Evolutionary conservation across 164 flowering plant species (phyloP).

Genomic region (Akebia trifoliata): DNA sequence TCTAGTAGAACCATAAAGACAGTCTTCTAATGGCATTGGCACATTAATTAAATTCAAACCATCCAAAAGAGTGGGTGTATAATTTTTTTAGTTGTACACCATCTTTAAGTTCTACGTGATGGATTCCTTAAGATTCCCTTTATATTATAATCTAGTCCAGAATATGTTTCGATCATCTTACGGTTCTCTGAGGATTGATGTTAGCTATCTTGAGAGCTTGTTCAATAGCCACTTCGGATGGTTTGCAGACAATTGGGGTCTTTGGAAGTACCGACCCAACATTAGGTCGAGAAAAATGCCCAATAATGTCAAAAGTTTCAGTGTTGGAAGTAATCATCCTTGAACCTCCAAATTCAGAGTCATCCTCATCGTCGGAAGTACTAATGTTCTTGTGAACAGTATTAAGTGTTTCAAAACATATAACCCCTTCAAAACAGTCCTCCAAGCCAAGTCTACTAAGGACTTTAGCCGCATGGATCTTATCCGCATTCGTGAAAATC

Average conservation of each 20-base stretch:
- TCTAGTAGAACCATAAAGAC: no score
- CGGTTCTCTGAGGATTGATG: constrained; percentile 67
- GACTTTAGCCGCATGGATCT: constrained; percentile 58
- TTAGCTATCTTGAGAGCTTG: constrained; percentile 62
- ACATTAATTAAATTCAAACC: no score
- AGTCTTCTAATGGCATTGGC: no score
- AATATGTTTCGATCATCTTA: constrained; percentile 28
- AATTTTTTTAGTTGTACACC: no score
- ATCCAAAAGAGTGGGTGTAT: no score
- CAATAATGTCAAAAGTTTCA: constrained; percentile 32
- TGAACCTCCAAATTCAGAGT: constrained; percentile 5
- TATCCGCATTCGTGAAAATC: constrained; percentile 83
- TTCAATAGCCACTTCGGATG: constrained; percentile 55
- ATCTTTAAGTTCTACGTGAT: background rate
- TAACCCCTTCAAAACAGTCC: constrained; percentile 79
- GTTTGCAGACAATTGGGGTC: constrained; percentile 84
- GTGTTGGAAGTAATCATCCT: background rate
- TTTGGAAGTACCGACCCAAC: constrained; percentile 34
- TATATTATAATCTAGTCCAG: background rate
- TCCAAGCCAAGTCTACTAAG: constrained; percentile 73
- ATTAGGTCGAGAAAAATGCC: constrained; percentile 25
- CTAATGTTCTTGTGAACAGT: constrained; percentile 17
- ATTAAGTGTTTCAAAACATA: constrained; percentile 85
- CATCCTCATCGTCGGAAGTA: constrained; percentile 18
- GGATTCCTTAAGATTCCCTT: background rate